Evolutionary conservation across 176 grass and related monocot species (phyloP).

Genomic region (Aegilops speltoides): DNA sequence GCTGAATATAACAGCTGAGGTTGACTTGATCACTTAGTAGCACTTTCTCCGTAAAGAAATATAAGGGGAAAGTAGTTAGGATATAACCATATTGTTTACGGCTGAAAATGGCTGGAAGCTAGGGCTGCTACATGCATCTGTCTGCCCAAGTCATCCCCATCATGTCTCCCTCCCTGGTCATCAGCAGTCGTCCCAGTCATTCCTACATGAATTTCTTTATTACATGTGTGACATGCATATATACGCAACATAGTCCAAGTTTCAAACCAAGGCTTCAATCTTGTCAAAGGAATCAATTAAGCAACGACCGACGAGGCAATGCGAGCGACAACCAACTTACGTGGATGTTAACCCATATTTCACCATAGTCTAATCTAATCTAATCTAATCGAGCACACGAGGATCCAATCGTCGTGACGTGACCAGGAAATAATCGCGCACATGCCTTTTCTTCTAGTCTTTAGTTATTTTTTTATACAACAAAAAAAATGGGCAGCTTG

Average conservation of each 20-base stretch:
- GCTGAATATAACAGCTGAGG: neutral
- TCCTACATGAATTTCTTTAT: neutral
- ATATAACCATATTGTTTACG: too few species aligned
- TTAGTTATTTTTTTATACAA: too few species aligned
- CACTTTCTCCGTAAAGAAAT: too few species aligned
- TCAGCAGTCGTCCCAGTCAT: neutral
- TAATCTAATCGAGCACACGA: neutral
- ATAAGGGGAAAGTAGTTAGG: too few species aligned
- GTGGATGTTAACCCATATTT: neutral
- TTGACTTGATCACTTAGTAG: neutral
- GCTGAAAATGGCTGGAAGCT: too few species aligned
- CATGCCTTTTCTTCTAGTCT: neutral
- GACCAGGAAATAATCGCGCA: neutral
- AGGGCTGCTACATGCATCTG: too few species aligned
- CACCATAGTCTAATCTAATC: neutral
- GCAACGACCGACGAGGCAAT: neutral
- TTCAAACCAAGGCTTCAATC: neutral
- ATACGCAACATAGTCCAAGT: neutral
- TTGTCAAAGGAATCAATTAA: neutral
- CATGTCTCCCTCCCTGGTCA: too few species aligned
- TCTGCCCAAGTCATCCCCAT: too few species aligned
- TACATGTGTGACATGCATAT: neutral
- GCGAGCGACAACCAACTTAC: neutral
- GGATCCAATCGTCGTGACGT: neutral
- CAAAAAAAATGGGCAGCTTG: neutral